phyloP scores from a whole-genome alignment of 441 rosid species.

The Adansonia gregorii region DNA sequence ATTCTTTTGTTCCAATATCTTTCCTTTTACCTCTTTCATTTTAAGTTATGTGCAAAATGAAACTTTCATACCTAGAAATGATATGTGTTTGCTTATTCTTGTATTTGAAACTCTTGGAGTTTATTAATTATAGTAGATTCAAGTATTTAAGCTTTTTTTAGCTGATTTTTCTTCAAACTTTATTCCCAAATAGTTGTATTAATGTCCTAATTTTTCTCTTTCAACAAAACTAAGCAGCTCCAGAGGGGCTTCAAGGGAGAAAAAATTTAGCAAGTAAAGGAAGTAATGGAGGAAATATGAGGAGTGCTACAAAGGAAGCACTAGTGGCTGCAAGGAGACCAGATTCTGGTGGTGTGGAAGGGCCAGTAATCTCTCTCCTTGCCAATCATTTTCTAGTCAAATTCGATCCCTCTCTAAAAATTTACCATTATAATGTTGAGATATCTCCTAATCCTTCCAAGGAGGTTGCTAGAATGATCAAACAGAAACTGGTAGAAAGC shows the following conservation, averaged over 20 bases:
- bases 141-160: not conserved
- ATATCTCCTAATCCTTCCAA: slow-evolving; percentile 79
- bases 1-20: slow-evolving; percentile 20
- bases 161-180: slow-evolving; percentile 3
- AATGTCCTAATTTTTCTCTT: slow-evolving; percentile 34
- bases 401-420: slow-evolving; percentile 61
- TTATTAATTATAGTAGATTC: slow-evolving; percentile 38
- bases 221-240: slow-evolving; percentile 45
- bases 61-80: slow-evolving; percentile 4
- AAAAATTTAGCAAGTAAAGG: slow-evolving; percentile 39
- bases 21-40: slow-evolving; percentile 19
- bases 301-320: slow-evolving; percentile 40
- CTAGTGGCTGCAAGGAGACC: slow-evolving; percentile 78
- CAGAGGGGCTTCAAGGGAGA: slow-evolving; percentile 42
- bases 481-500: slow-evolving; percentile 66
- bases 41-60: not conserved
- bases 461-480: slow-evolving; percentile 79
- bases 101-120: slow-evolving; percentile 27
- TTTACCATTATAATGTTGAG: slow-evolving; percentile 89
- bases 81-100: slow-evolving; percentile 31
- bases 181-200: slow-evolving; percentile 17
- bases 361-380: slow-evolving; percentile 66
- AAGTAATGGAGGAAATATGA: slow-evolving; percentile 49
- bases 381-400: slow-evolving; percentile 92
- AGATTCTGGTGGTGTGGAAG: slow-evolving; percentile 84